Conservation (phyloP, 2,329 filamentous ascomycete species). For the Fusarium chuoi region DNA sequence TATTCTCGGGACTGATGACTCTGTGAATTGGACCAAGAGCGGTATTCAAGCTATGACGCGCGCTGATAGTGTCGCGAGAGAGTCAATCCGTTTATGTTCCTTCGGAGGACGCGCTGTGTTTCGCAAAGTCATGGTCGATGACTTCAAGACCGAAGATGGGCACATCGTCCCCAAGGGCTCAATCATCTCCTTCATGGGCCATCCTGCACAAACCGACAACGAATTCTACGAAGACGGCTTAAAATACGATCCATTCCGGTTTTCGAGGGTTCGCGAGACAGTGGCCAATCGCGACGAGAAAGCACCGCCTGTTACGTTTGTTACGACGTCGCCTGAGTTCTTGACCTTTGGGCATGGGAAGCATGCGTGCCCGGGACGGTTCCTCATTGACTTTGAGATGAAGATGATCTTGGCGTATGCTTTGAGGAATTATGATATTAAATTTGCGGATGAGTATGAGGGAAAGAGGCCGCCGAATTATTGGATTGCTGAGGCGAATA, state of each 20-base stretch:
- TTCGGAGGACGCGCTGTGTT: conserved; percentile 44
- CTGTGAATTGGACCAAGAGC: conserved; percentile 52
- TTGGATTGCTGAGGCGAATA: conserved; percentile 35
- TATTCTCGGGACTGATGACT: conserved; percentile 42
- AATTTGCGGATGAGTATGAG: conserved; percentile 32
- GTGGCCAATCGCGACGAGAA: conserved; percentile 26
- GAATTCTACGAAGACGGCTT: conserved; percentile 48
- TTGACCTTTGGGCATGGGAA: conserved; percentile 51
- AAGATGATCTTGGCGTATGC: conserved; percentile 46
- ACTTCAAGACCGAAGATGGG: conserved; percentile 48
- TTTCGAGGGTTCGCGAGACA: conserved; percentile 49
- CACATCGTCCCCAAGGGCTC: conserved; percentile 47
- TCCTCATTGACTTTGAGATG: conserved; percentile 47
- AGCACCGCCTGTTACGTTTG: conserved; percentile 16
- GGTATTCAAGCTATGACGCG: conserved; percentile 50
- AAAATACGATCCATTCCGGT: conserved; percentile 56
- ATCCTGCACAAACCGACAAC: conserved; percentile 46
- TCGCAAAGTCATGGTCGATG: conserved; percentile 45
- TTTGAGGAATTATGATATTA: conserved; percentile 35
- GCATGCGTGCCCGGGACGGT: conserved; percentile 48
- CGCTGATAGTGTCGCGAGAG: conserved; percentile 55
- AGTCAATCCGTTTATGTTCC: conserved; percentile 54
- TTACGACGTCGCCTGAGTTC: conserved; percentile 40
- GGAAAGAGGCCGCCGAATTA: conserved; percentile 34
- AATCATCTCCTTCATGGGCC: conserved; percentile 47